phyloP scores from a whole-genome alignment of 805 yeast species.

The Cyberlindnera subsufficiens region DNA sequence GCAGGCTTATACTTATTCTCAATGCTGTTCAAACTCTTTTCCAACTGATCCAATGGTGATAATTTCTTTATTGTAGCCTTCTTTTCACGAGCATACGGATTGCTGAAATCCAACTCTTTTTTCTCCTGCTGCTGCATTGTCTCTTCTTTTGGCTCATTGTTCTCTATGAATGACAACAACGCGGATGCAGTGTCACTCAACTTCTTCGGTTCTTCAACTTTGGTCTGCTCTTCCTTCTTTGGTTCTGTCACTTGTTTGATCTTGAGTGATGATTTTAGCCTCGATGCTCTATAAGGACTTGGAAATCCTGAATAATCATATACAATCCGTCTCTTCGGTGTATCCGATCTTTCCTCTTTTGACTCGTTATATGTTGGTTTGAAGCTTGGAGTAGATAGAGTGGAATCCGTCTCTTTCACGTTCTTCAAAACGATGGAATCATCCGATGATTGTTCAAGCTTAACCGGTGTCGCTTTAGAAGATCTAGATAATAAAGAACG shows the following conservation, averaged over 20 bases:
- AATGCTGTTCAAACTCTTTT: conserved; percentile 12
- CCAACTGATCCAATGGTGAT: conserved; percentile 18
- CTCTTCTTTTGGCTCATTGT: conserved; percentile 13
- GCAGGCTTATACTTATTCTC: conserved; percentile 28
- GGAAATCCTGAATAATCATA: conserved; percentile 34
- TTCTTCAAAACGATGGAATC: conserved; percentile 9
- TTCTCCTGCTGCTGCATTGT: conserved; percentile 2
- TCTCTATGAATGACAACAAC: conserved; percentile 37
- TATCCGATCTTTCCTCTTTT: conserved; percentile 6
- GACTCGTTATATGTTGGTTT: conserved; percentile 26
- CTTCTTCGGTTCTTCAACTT: conserved; percentile 18
- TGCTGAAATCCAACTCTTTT: conserved; percentile 24
- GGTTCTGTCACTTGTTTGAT: not conserved
- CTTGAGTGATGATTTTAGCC: conserved; percentile 16
- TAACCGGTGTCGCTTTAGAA: conserved; percentile 7
- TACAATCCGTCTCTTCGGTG: conserved; percentile 25
- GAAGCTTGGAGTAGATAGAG: conserved; percentile 27
- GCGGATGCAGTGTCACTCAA: conserved; percentile 45
- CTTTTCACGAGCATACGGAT: conserved; percentile 32
- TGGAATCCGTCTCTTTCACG: not conserved
- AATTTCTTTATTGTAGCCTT: conserved; percentile 8
- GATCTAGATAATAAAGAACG: conserved; percentile 47
- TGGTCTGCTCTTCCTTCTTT: conserved; percentile 4
- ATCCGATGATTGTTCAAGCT: not conserved
- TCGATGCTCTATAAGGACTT: conserved; percentile 32